A percentile compares a stretch with the other conserved stretches of the same genome.
These are phyloP conservation scores for Chionographis japonica DNA, from an alignment of 106 monocot genomes.

Conservation along the genomic window DNA sequence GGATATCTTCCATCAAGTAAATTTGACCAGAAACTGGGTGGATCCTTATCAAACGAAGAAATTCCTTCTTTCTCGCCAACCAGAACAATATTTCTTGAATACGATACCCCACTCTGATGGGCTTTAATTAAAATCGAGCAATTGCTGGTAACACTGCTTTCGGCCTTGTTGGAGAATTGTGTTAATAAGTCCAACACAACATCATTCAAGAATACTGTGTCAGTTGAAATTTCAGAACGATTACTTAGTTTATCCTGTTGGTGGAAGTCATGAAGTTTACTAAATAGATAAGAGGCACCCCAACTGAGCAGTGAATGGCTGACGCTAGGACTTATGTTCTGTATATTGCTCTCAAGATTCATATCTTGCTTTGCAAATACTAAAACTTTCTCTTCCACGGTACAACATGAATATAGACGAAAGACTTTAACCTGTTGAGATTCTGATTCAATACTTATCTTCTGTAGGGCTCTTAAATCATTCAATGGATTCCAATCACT, in stretches of 20 bases:
- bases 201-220: constrained; percentile 41
- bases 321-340: constrained; percentile 37
- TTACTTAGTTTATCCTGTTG: constrained; percentile 8
- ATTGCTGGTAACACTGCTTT: background rate
- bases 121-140: constrained; percentile 44
- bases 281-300: constrained; percentile 67
- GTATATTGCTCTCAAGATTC: constrained; percentile 51
- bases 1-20: constrained; percentile 54
- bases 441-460: constrained; percentile 59
- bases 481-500: constrained; percentile 94
- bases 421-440: constrained; percentile 50
- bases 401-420: constrained; percentile 71
- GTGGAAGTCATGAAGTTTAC: constrained; percentile 65
- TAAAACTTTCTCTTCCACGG: constrained; percentile 83
- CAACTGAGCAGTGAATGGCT: constrained; percentile 77
- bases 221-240: constrained; percentile 18
- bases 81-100: constrained; percentile 57
- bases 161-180: constrained; percentile 14
- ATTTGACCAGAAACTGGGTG: constrained; percentile 53
- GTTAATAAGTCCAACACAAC: constrained; percentile 37
- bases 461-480: constrained; percentile 76
- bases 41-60: constrained; percentile 39
- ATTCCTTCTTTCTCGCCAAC: constrained; percentile 53
- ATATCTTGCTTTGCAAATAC: constrained; percentile 61
- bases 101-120: constrained; percentile 39